Evolutionary conservation across 495 filamentous ascomycete species (phyloP), one percentile per base, ranked within the genome.

Genomic region (Penicillium diatomitis): DNA sequence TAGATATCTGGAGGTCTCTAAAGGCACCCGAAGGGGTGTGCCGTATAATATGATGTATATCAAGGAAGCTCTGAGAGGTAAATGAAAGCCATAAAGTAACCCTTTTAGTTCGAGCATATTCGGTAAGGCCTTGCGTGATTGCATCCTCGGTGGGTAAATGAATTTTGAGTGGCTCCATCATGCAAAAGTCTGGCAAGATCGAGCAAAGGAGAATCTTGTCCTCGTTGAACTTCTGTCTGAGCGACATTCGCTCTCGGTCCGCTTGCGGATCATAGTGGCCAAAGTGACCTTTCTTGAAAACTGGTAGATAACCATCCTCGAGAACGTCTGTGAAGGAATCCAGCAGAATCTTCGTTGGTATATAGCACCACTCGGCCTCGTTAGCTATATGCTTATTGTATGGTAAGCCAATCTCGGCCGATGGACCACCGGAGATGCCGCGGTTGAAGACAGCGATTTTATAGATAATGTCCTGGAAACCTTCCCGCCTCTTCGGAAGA

Each of bases 21-120:
- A 63, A 62, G 49, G 60, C 57, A 50, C 57, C 37, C 32, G 52
- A 12, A 30, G 48, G 44, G 35, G 48, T 58, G 56, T 62, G 41
- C 27, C 61, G 56, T 49, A 60, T 60, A 45, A 57, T 41, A 39
- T 67, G 64, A 56, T 65, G 58, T 50, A 67, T 56, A 36, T 67
- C 62, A 32, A 69, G 60, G 35, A 63, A 51, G 39, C 64, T 56
- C 43, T 65, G 63, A 10, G 58, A 55, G 41, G 55, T 60, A 32
- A 67, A 67, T 38, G 49, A 56, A 42, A 67, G 62, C 60, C 60
- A 67, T 3, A 55, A 11, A 44, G 44, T 54, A 12, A 60, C 55
- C 41, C 48, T 54, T 50, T 66, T 58, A 32, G 58, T 61, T 34
- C 55, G 54, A 34, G 29, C 27, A 54, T 58, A 62, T 36, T 64